phyloP scores from a whole-genome alignment of 1,284 basidiomycete genomes.

The Pholiota adiposa region DNA sequence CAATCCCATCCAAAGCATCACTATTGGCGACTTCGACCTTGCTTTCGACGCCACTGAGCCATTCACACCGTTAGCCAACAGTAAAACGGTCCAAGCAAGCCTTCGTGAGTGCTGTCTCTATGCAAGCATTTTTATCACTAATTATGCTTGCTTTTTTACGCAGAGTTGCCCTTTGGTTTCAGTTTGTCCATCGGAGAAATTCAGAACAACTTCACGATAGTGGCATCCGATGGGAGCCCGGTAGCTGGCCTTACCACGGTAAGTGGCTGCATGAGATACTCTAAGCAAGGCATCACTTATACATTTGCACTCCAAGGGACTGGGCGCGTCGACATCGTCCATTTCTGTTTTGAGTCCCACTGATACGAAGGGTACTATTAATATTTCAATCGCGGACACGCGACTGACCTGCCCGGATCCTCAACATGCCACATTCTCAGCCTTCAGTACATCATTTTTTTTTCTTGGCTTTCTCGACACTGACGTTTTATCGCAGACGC shows the following conservation, averaged over 20 bases:
- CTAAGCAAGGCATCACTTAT: background rate
- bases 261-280: slow-evolving; percentile 15
- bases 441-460: slow-evolving; percentile 51
- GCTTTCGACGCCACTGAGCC: slow-evolving; percentile 58
- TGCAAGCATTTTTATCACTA: background rate
- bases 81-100: slow-evolving; percentile 60
- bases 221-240: slow-evolving; percentile 46
- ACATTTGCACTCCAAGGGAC: slow-evolving; percentile 43
- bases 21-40: slow-evolving; percentile 67
- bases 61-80: slow-evolving; percentile 64
- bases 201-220: slow-evolving; percentile 68
- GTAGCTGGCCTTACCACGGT: slow-evolving; percentile 65
- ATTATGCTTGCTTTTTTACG: slow-evolving; percentile 5
- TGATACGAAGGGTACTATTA: slow-evolving; percentile 68
- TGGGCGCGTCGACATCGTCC: slow-evolving; percentile 61
- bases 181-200: slow-evolving; percentile 66
- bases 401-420: slow-evolving; percentile 53
- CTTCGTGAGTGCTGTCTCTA: slow-evolving; percentile 45
- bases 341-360: slow-evolving; percentile 54
- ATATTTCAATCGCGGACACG: slow-evolving; percentile 66
- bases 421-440: slow-evolving; percentile 55
- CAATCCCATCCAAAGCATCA: slow-evolving; percentile 70
- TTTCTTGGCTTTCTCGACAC: slow-evolving; percentile 2
- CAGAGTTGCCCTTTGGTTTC: slow-evolving; percentile 82
- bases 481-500: slow-evolving; percentile 41